phyloP scores from a whole-genome alignment of 2,329 filamentous ascomycete genomes.

The Akanthomyces lecanii region DNA sequence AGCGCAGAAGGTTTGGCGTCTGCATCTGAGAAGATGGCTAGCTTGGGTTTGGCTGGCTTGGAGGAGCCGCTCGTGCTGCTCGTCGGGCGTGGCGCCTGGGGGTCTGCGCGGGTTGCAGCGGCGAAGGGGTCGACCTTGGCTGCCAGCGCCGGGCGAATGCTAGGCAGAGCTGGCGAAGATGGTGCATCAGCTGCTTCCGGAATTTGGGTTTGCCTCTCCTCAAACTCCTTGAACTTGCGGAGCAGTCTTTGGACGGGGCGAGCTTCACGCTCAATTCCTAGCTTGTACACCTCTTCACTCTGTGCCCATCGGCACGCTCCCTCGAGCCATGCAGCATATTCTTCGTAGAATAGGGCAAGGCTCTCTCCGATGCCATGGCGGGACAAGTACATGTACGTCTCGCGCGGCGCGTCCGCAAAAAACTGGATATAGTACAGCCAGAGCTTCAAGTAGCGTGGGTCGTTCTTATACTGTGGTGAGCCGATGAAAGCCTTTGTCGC shows the following conservation, averaged over 20 bases:
- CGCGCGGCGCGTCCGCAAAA: slow-evolving; percentile 88
- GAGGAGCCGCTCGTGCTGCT: slow-evolving; percentile 47
- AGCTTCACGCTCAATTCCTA: slow-evolving; percentile 86
- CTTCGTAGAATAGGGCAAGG: slow-evolving; percentile 91
- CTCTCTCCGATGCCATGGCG: slow-evolving; percentile 82
- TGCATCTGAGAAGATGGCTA: slow-evolving; percentile 85
- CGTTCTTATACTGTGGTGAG: slow-evolving; percentile 88
- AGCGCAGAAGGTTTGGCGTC: slow-evolving; percentile 56
- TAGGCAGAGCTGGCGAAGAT: slow-evolving; percentile 81
- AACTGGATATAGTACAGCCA: slow-evolving; percentile 94
- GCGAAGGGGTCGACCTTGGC: slow-evolving; percentile 83
- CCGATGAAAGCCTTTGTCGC: slow-evolving; percentile 86
- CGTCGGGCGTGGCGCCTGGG: slow-evolving; percentile 58
- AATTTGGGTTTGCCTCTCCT: slow-evolving; percentile 66
- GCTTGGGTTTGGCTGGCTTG: slow-evolving; percentile 71
- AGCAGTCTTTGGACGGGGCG: slow-evolving; percentile 74
- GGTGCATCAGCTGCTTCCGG: slow-evolving; percentile 62
- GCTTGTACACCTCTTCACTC: slow-evolving; percentile 87
- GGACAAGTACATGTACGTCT: slow-evolving; percentile 87
- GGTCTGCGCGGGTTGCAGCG: slow-evolving; percentile 52
- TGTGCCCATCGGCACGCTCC: slow-evolving; percentile 78
- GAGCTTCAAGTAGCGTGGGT: slow-evolving; percentile 85
- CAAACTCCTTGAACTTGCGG: slow-evolving; percentile 90
- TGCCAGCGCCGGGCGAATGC: slow-evolving; percentile 75
- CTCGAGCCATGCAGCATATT: slow-evolving; percentile 93